Base-by-base conservation (phyloP, 768 basidiomycete genomes). In the Phylloporus sp. region DNA sequence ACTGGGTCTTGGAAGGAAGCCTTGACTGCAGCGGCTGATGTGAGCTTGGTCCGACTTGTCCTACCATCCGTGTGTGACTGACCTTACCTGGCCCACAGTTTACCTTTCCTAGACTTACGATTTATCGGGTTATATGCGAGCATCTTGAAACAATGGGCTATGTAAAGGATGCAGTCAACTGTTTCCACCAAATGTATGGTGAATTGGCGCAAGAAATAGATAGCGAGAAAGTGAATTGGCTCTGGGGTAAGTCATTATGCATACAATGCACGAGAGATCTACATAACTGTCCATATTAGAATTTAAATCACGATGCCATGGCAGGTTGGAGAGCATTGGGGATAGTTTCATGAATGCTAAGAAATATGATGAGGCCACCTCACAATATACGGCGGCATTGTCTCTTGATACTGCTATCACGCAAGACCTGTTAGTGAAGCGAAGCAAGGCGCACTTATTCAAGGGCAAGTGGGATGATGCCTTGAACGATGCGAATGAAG, bases 1-100 rank as follows among this genome's bases (percentile, higher is more conserved):
- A n/a, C 11, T 28, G 9, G 23, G 3, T 35, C 52, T 7, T 59
- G 58, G 58, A 31, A 47, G 15, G 44, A 36, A 16, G 47, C 47
- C 20, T 24, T 59, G 32, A 9, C 7, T 23, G 18, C 27, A 2
- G 11, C 57, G 7, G 24, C 11, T 12, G 23, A 2, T 1, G 59
- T 56, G 40, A 43, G 53, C 34, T 16, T 35, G 3, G 4, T 16
- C 29, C 3, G 4, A 6, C 28, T 31, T n/a, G n/a, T 16, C 2
- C 0, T 49, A 26, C 5, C 4, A 38, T 3, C n/a, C 3, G 20
- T 11, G 13, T 4, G 18, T 26, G 5, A n/a, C 18, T 40, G 22
- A 23, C 11, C 12, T 32, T 34, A 34, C 15, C 15, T 34, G 13
- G 32, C 32, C 32, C 8, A 4, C 7, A 49, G 47, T 41, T 49